A percentile compares a stretch with the other conserved stretches of the same genome.
phyloP scores from a whole-genome alignment of 2,329 filamentous ascomycete genomes.

The Verticillium albo-atrum region DNA sequence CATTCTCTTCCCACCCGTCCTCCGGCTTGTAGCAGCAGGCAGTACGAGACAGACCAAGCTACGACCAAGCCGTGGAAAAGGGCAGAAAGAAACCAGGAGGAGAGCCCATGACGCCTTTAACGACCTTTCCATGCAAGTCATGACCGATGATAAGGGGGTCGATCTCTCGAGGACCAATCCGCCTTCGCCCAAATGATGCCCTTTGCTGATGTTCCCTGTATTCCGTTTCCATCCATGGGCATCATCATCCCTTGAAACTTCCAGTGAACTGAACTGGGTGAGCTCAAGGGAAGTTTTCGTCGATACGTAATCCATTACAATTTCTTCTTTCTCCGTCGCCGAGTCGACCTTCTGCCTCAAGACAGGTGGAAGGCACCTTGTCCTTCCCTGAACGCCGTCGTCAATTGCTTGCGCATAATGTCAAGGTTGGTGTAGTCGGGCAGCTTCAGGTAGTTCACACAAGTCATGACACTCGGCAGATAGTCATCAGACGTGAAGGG shows the following conservation, averaged over 20 bases:
- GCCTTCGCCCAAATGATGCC: slow-evolving; percentile 4
- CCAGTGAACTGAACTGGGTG: background rate
- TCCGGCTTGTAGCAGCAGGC: background rate
- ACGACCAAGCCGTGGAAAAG: background rate
- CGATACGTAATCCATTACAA: background rate
- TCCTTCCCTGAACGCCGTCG: slow-evolving; percentile 85
- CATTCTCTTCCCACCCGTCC: background rate
- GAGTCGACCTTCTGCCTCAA: slow-evolving; percentile 33
- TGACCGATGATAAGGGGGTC: background rate
- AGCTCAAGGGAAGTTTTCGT: background rate
- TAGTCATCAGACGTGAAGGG: slow-evolving; percentile 95
- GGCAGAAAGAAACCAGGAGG: background rate
- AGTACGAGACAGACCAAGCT: background rate
- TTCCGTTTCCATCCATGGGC: slow-evolving; percentile 5
- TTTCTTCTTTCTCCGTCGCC: background rate
- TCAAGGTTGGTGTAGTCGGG: slow-evolving; percentile 85
- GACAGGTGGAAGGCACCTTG: slow-evolving; percentile 97
- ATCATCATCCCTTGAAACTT: slow-evolving; percentile 5
- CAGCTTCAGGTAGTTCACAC: slow-evolving; percentile 97
- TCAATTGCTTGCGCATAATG: slow-evolving; percentile 72
- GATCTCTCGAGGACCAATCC: slow-evolving; percentile 2
- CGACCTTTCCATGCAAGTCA: slow-evolving; percentile 13
- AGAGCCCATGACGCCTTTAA: slow-evolving; percentile 13
- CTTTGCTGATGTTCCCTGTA: background rate
- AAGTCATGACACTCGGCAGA: slow-evolving; percentile 99